phyloP scores from a whole-genome alignment of 306 rosid species.

The Cicer arietinum region DNA sequence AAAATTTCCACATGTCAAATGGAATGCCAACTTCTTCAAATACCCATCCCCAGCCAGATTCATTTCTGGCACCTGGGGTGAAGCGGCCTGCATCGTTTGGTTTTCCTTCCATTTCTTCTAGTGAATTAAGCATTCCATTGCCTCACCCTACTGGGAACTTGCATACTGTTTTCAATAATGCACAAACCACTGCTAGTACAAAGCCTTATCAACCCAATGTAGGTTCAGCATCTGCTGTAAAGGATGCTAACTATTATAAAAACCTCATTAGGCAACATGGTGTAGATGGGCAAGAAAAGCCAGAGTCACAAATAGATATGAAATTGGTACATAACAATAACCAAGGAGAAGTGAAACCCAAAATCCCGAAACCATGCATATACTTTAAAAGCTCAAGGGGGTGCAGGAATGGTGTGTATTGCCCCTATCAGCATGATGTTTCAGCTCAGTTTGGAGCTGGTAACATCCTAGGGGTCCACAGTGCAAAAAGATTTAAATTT shows the following conservation, averaged over 20 bases:
- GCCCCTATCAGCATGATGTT: conserved; percentile 63
- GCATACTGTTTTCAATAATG: conserved; percentile 37
- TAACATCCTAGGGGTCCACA: conserved; percentile 39
- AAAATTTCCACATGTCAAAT: conserved; percentile 37
- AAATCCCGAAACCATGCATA: conserved; percentile 62
- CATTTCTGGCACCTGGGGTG: conserved; percentile 11
- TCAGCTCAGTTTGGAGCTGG: conserved; percentile 46
- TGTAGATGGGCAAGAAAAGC: conserved; percentile 50
- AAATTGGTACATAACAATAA: conserved; percentile 51
- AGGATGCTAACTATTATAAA: conserved; percentile 75
- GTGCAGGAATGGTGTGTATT: conserved; percentile 68
- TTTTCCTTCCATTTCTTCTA: conserved; percentile 10
- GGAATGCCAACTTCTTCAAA: conserved; percentile 35
- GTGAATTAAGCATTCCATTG: conserved; percentile 7
- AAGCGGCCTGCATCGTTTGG: background rate
- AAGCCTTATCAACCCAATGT: conserved; percentile 39
- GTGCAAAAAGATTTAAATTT: conserved; percentile 64
- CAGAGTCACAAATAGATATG: conserved; percentile 54
- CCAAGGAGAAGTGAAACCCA: conserved; percentile 52
- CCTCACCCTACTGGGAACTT: background rate
- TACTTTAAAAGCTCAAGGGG: conserved; percentile 70
- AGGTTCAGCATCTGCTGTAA: conserved; percentile 43
- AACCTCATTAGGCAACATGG: conserved; percentile 70
- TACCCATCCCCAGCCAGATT: conserved; percentile 43
- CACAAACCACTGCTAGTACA: conserved; percentile 34